These are phyloP conservation scores for Phlebopus sp. DNA, from an alignment of 1,284 basidiomycete genomes.

Conservation along the genomic window DNA sequence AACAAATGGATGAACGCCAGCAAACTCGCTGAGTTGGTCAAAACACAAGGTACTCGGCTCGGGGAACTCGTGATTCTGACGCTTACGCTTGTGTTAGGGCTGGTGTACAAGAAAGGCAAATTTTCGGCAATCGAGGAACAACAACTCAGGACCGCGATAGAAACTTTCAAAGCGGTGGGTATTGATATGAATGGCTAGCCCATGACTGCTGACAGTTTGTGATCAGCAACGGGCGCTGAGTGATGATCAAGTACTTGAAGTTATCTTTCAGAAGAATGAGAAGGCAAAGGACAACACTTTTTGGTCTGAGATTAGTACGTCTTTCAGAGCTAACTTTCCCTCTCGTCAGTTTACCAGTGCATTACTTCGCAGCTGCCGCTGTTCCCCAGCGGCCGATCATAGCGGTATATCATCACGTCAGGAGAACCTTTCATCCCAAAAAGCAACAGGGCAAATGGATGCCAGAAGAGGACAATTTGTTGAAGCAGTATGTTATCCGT, in stretches of 20 bases:
- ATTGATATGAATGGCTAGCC: conserved; percentile 2
- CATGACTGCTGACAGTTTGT: conserved; percentile 10
- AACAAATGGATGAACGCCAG: conserved; percentile 72
- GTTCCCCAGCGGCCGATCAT: conserved; percentile 74
- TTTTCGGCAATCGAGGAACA: conserved; percentile 76
- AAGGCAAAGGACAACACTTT: conserved; percentile 61
- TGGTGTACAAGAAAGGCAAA: conserved; percentile 81
- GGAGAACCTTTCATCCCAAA: conserved; percentile 64
- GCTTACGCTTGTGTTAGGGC: conserved; percentile 42
- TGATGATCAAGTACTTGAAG: conserved; percentile 51
- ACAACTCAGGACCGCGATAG: conserved; percentile 60
- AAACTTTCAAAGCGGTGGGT: conserved; percentile 58
- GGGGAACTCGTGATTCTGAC: conserved; percentile 6
- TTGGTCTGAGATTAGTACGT: conserved; percentile 76
- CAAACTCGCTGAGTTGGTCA: conserved; percentile 65
- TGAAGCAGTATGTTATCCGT: conserved; percentile 51
- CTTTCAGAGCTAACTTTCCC: neutral
- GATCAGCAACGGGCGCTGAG: conserved; percentile 46
- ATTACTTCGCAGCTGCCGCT: conserved; percentile 48
- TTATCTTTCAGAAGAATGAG: conserved; percentile 66
- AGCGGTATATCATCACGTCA: conserved; percentile 78
- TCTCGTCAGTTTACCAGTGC: conserved; percentile 2
- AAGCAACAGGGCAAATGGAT: conserved; percentile 71
- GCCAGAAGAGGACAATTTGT: conserved; percentile 59
- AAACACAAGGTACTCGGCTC: conserved; percentile 52